Evolutionary conservation across 768 basidiomycete genomes (phyloP), one percentile per base, ranked within the genome.

Genomic region (Pleurotus ostreatus): DNA sequence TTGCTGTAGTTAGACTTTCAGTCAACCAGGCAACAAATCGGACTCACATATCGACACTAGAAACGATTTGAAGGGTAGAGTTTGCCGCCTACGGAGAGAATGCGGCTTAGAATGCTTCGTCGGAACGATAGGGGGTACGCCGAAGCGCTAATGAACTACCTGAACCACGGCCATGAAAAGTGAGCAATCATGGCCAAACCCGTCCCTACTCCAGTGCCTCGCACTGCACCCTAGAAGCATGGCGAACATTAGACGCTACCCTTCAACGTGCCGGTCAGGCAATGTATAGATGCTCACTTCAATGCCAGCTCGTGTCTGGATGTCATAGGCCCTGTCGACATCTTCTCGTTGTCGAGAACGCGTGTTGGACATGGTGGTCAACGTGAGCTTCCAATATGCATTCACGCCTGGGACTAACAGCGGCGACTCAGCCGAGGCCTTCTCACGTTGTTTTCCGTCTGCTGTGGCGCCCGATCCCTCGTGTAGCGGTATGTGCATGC

Each of bases 21-120:
- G 26, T 40, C 5, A n/a, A 11, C 6, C 15, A 13, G 15, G 25
- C 47, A 26, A 25, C 47, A n/a, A 22, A 48, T n/a, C 52, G 26
- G 20, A 76, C 83, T 62, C 64, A 92, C 91, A 84, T 55, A 82
- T 79, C 26, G 84, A 83, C 5, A 92, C 79, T 4, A 94, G 70
- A 66, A 91, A 94, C 1, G 79, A 83, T 68, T 94, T 94, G 76
- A 92, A 83, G 2, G 88, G 81, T 16, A 91, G 75, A 0, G 89
- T 88, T 68, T 92, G 92, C 18, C 86, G 83, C 60, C 92, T 92
- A 11, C 7, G 20, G n/a, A 7, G 15, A 9, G 22, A 57, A 22
- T 30, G 20, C 57, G 26, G 46, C 22, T 34, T 2, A 34, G 30
- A 44, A 49, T n/a, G 39, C 46, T 30, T 39, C 16, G 20, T 23